Base-by-base conservation (phyloP, 176 grass and related monocot genomes). In the Zea mays region DNA sequence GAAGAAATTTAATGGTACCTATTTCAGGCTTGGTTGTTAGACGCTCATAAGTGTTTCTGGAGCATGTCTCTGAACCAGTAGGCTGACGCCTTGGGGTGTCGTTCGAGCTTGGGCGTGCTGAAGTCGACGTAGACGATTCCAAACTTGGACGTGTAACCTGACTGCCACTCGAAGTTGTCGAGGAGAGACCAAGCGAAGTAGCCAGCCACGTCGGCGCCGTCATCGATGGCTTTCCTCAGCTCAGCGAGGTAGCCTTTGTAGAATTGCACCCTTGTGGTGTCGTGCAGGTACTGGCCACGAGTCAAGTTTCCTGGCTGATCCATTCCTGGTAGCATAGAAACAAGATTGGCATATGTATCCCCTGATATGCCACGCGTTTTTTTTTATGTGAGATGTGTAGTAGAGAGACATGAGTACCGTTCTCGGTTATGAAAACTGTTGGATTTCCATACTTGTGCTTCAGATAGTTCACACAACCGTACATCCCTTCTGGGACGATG, bases 141-240 rank as follows among this genome's bases (percentile, higher is more conserved):
- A 7, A 93, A 90, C 60, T 89, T 90, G 40, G 85, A 90, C 0
- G 78, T 83, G 70, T 90, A 90, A 0, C 91, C 91, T 6, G 79
- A 84, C 11, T 9, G 34, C 87, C 87, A 90, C 72, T 93, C 91
- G 3, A 90, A 85, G 75, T 93, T 90, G 10, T 90, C 91, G 3
- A 93, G 85, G 17, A 90, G 82, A 79, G 91, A 93, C 91, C 91
- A 93, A 0, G 87, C 85, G 43, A 93, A 93, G 73, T 93, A 90
- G 71, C 91, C 91, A 2, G 81, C 62, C 36, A 93, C 91, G 6
- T 82, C 80, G 1, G 91, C 85, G 2, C 87, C 91, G 2, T 85
- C 70, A 13, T 93, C 84, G 0, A 90, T 93, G 35, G 81, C 79
- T 33, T 62, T 90, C 46, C 87, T 89, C 64, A 93, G 77, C 55